Conservation (phyloP, 169 alveolate species). For the Ichthyophthirius multifiliis region DNA sequence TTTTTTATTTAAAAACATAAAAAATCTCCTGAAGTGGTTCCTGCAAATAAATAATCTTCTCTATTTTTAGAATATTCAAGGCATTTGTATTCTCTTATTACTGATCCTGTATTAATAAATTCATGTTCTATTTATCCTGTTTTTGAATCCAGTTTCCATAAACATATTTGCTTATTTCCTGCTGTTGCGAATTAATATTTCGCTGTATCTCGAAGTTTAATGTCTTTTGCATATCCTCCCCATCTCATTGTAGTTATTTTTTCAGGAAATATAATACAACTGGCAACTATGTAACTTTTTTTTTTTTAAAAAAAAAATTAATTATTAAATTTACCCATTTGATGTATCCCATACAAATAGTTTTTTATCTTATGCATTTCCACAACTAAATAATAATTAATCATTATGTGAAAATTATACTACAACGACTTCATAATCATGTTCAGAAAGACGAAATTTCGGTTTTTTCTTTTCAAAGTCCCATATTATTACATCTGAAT, state of each 20-base stretch:
- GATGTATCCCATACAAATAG: conserved; percentile 81
- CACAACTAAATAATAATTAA: conserved; percentile 71
- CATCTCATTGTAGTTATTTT: conserved; percentile 67
- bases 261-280: conserved; percentile 48
- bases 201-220: conserved; percentile 73
- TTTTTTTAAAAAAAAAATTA: not conserved
- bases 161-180: conserved; percentile 73
- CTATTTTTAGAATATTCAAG: conserved; percentile 69
- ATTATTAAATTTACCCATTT: conserved; percentile 28
- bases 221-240: conserved; percentile 85
- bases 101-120: conserved; percentile 69
- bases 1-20: conserved; percentile 74
- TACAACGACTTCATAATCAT: conserved; percentile 79
- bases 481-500: conserved; percentile 81
- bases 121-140: conserved; percentile 72
- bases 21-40: conserved; percentile 86
- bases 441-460: conserved; percentile 76
- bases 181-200: conserved; percentile 83
- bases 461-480: conserved; percentile 57
- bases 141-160: conserved; percentile 78
- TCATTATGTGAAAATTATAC: conserved; percentile 84
- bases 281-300: conserved; percentile 48
- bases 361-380: conserved; percentile 76
- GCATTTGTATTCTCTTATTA: conserved; percentile 76
- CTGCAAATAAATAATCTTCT: conserved; percentile 82